Percentiles rank a stretch among this genome's conserved stretches.
These are phyloP conservation scores for Nyctanthes arbortristis DNA, from an alignment of 257 asterid genomes.

Conservation along the genomic window DNA sequence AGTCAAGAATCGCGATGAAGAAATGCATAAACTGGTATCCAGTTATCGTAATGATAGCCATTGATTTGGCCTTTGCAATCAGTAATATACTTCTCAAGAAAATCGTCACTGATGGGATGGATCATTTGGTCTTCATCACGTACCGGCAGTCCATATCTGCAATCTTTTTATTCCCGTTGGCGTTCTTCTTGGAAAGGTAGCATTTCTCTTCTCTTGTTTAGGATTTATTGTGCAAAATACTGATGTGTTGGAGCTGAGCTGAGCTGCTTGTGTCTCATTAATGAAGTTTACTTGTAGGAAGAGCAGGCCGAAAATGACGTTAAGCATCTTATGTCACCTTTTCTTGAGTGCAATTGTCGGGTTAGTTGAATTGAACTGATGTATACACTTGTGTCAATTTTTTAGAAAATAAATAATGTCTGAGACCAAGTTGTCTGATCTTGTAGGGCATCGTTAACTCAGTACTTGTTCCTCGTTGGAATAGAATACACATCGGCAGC, in stretches of 20 bases:
- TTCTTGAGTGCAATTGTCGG: conserved; percentile 75
- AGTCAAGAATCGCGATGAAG: conserved; percentile 35
- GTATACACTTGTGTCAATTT: not conserved
- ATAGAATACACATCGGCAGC: conserved; percentile 74
- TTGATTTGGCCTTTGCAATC: conserved; percentile 58
- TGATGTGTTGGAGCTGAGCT: too few relatives aligned
- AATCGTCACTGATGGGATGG: conserved; percentile 51
- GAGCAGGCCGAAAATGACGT: conserved; percentile 68
- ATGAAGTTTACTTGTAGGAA: conserved; percentile 47
- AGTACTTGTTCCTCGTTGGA: conserved; percentile 75
- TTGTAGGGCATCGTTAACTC: conserved; percentile 67
- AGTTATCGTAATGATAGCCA: conserved; percentile 42
- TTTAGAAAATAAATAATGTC: not conserved
- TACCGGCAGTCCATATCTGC: conserved; percentile 71
- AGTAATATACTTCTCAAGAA: conserved; percentile 66
- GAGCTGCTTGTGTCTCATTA: not conserved
- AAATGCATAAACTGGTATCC: conserved; percentile 55
- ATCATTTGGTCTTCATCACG: conserved; percentile 69
- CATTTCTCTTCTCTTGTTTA: not conserved
- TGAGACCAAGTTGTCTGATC: not conserved
- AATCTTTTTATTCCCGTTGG: conserved; percentile 55
- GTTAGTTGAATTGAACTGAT: conserved; percentile 30
- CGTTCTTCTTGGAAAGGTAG: conserved; percentile 68
- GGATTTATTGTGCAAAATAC: not conserved
- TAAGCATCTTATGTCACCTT: conserved; percentile 43